Percentiles rank a stretch among this genome's conserved stretches.
phyloP scores from a whole-genome alignment of 805 yeast species.

The Metschnikowia hibisci region DNA sequence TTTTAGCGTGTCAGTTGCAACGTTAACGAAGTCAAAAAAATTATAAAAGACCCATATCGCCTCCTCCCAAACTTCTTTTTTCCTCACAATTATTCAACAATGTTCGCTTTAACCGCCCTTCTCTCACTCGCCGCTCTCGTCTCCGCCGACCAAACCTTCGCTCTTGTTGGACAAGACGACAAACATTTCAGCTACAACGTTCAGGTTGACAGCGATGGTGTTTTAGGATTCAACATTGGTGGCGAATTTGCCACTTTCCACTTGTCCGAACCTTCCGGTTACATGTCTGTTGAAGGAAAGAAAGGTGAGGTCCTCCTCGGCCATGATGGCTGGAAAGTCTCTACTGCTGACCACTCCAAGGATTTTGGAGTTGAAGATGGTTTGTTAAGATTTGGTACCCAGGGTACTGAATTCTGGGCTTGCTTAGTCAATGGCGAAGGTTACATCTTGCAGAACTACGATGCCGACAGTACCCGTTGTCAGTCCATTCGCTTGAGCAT shows the following conservation, averaged over 20 bases:
- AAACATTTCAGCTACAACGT: conserved; percentile 21
- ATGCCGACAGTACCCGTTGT: conserved; percentile 11
- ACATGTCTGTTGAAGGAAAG: conserved; percentile 20
- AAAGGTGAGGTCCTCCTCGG: conserved; percentile 13
- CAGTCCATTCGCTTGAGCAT: conserved; percentile 10
- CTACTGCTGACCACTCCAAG: conserved; percentile 20
- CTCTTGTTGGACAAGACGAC: conserved; percentile 27
- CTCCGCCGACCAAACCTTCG: conserved; percentile 30
- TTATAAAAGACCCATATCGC: neutral
- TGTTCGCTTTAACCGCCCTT: conserved; percentile 17
- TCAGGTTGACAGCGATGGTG: conserved; percentile 6
- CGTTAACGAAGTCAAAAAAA: neutral
- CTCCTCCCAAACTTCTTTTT: neutral
- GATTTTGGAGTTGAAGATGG: conserved; percentile 26
- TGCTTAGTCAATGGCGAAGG: conserved; percentile 21
- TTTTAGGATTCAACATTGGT: conserved; percentile 4
- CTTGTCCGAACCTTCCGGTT: conserved; percentile 32
- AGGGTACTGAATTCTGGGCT: conserved; percentile 22
- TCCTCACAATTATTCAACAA: neutral
- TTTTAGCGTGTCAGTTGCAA: no score
- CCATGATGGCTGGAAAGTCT: conserved; percentile 17
- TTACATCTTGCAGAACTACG: conserved; percentile 13
- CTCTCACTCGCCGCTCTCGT: conserved; percentile 24
- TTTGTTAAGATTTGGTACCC: conserved; percentile 23
- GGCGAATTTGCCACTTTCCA: conserved; percentile 19